Evolutionary conservation across 1,284 basidiomycete species (phyloP), one percentile per base, ranked within the genome.

Genomic region (Trichosporon ovoides): DNA sequence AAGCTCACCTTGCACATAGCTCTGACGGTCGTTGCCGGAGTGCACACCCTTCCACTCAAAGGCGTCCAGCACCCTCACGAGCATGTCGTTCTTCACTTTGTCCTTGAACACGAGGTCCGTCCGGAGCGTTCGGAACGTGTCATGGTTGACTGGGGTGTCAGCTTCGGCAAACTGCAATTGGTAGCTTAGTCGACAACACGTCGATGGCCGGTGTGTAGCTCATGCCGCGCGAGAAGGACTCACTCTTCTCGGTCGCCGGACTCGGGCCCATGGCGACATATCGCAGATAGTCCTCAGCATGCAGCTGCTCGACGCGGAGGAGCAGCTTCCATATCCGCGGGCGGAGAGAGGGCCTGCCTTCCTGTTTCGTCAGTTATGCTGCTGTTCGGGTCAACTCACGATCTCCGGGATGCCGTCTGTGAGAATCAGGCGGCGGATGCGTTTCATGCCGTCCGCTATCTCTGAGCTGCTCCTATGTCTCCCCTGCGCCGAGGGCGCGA

Each of bases 81-180:
- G 83, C 89, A 94, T 95, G 67, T 94, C 92, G 76, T 98, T 93
- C 33, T 88, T 85, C 16, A 98, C 95, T 54, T 89, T 86, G 69
- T 91, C 89, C 76, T 95, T 94, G 81, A 98, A 98, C 11, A 89
- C 89, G 63, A 86, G 85, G 75, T 98, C 95, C 1, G 94, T 98
- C 0, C 94, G 91, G 18, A 98, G 78, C 9, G 95, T 98, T 56
- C 95, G 90, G 68, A 79, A 77, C 34, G 72, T 76, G 65, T 83
- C 82, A 65, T 83, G 82, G 33, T 78, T 76, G 68, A 83, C 76
- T 83, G 56, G 7, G n/a, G 48, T 56, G 58, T 61, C 43, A 66
- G 56, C 36, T n/a, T 37, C n/a, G 18, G 33, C 13, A 33, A 28
- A 33, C 13, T 34, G 10, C 7, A 28, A 7, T 51, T 53, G 48